Percentiles rank a stretch among this genome's conserved stretches.
phyloP scores from a whole-genome alignment of 139 green algal genomes.

The Zygnema circumcarinatum region DNA sequence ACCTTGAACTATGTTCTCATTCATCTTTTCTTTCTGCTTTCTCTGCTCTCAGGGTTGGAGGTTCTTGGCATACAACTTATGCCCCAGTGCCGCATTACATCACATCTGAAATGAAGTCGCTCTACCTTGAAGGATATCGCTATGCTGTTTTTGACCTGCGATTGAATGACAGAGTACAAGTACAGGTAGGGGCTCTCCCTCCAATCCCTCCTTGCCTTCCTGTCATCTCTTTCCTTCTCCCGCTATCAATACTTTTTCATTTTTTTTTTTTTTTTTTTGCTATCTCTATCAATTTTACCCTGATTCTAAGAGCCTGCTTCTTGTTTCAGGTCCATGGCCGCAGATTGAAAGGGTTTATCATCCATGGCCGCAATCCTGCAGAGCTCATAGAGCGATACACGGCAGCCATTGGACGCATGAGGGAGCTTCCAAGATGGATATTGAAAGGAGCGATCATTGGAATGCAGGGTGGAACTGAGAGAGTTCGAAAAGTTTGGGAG shows the following conservation, averaged over 20 bases:
- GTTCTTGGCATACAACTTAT: constrained; percentile 62
- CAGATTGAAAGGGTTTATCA: constrained; percentile 27
- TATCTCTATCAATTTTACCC: background rate
- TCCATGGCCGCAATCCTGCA: constrained; percentile 32
- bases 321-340: constrained; percentile 26
- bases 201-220: background rate
- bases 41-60: constrained; percentile 15
- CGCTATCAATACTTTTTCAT: background rate
- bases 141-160: constrained; percentile 62
- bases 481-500: constrained; percentile 28
- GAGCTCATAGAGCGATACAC: constrained; percentile 61
- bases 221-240: background rate
- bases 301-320: background rate
- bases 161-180: constrained; percentile 21
- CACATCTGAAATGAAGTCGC: constrained; percentile 31
- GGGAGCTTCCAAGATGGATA: constrained; percentile 50
- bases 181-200: background rate
- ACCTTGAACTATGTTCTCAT: no score
- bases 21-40: no score
- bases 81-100: constrained; percentile 64
- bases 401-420: constrained; percentile 55
- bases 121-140: constrained; percentile 60
- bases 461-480: constrained; percentile 52
- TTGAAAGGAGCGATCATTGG: constrained; percentile 35
- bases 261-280: background rate